phyloP scores from a whole-genome alignment of 768 basidiomycete genomes.

The Candolleomyces eurysporus region DNA sequence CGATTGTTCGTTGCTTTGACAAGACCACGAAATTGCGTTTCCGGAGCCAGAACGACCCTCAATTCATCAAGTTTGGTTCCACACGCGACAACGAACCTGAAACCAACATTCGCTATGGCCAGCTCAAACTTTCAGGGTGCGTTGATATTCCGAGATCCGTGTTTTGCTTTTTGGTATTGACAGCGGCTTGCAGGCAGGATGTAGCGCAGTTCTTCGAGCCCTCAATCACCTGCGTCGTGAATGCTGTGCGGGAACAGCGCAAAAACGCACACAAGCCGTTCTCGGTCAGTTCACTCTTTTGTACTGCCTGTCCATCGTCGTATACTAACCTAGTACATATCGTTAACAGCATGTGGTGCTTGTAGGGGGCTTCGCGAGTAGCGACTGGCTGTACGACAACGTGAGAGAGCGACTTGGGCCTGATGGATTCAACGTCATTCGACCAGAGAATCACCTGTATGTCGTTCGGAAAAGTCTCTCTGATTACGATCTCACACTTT shows the following conservation, averaged over 20 bases:
- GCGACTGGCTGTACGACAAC: slow-evolving; percentile 20
- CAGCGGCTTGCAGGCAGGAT: slow-evolving; percentile 14
- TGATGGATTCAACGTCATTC: slow-evolving; percentile 9
- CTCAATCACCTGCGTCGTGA: slow-evolving; percentile 19
- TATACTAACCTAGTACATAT: not conserved
- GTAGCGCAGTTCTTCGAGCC: slow-evolving; percentile 21
- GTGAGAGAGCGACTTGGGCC: slow-evolving; percentile 10
- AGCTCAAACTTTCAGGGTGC: slow-evolving; percentile 18
- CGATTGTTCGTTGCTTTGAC: slow-evolving; percentile 18
- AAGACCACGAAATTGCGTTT: slow-evolving; percentile 19
- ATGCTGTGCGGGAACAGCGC: slow-evolving; percentile 18
- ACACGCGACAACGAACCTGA: slow-evolving; percentile 18
- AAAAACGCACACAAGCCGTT: slow-evolving; percentile 13
- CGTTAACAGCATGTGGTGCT: slow-evolving; percentile 17
- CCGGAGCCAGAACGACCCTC: slow-evolving; percentile 15
- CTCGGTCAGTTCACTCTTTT: slow-evolving; percentile 10
- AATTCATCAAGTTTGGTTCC: slow-evolving; percentile 21
- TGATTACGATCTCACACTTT: too few relatives aligned
- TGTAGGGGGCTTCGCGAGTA: slow-evolving; percentile 22
- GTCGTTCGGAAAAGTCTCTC: not conserved
- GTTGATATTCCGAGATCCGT: not conserved
- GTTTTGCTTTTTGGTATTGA: not conserved
- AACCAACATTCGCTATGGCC: slow-evolving; percentile 16
- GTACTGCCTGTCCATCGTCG: too few relatives aligned
- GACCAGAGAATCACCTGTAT: slow-evolving; percentile 16